These are phyloP conservation scores for Coemansia furcata DNA, from an alignment of 192 early-diverging fungal species.

Conservation along the genomic window DNA sequence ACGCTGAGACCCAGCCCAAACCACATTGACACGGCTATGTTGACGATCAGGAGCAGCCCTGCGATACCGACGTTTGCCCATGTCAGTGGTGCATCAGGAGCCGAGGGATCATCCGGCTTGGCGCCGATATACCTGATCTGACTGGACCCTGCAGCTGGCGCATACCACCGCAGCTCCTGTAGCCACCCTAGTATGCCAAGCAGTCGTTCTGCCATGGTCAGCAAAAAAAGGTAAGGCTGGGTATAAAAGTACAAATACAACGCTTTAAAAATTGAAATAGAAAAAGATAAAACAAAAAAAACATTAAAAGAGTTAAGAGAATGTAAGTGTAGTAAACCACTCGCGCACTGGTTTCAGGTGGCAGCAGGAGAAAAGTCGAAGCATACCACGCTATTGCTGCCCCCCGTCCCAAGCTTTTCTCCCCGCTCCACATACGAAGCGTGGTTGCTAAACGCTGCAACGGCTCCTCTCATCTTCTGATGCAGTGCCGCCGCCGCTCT, in stretches of 20 bases:
- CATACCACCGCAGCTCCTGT: slow-evolving; percentile 28
- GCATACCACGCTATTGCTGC: background rate
- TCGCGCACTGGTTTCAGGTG: background rate
- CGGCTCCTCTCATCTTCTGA: slow-evolving; percentile 1
- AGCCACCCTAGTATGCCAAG: slow-evolving; percentile 11
- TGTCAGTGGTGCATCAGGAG: slow-evolving; percentile 33
- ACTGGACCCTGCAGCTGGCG: background rate
- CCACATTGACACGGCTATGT: slow-evolving; percentile 57
- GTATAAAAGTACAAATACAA: slow-evolving; percentile 1
- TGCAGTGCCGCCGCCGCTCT: background rate
- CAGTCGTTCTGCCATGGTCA: background rate
- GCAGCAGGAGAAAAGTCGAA: background rate
- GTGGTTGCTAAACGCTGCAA: background rate
- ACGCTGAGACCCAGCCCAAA: slow-evolving; percentile 65
- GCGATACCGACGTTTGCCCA: slow-evolving; percentile 60
- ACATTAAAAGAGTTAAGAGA: background rate
- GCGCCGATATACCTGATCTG: background rate
- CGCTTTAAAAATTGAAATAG: background rate
- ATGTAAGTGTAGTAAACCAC: background rate
- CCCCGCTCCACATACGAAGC: background rate
- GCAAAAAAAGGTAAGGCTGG: background rate
- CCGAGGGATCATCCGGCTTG: slow-evolving; percentile 24
- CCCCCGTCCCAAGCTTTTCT: background rate
- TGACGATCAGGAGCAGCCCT: slow-evolving; percentile 57
- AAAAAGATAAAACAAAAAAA: background rate